A percentile compares a stretch with the other conserved stretches of the same genome.
Evolutionary conservation across 1,284 basidiomycete species (phyloP).

Genomic region (Papiliotrema flavescens): DNA sequence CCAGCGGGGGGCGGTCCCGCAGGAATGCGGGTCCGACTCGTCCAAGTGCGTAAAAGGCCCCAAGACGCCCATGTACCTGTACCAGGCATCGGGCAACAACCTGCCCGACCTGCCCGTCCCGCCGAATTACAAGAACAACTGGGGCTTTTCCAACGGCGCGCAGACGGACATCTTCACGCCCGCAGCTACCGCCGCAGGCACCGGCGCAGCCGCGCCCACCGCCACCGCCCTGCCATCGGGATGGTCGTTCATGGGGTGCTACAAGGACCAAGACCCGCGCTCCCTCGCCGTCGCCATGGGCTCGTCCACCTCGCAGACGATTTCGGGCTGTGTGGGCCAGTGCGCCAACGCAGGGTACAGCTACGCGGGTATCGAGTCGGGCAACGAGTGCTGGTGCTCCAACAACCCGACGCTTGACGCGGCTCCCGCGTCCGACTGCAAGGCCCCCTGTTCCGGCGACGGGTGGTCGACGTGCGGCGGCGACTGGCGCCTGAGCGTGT

Average conservation of each 20-base stretch:
- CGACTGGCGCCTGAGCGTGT: constrained; percentile 4
- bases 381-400: constrained; percentile 27
- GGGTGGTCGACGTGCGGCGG: background rate
- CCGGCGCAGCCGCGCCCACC: constrained; percentile 7
- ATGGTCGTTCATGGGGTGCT: constrained; percentile 4
- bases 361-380: constrained; percentile 22
- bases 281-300: background rate
- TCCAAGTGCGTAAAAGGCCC: constrained; percentile 35
- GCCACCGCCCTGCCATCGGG: constrained; percentile 16
- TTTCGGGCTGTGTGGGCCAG: constrained; percentile 11
- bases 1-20: constrained; percentile 48
- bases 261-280: constrained; percentile 1
- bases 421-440: background rate
- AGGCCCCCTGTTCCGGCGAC: background rate
- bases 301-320: background rate
- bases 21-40: constrained; percentile 31
- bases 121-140: constrained; percentile 25
- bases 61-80: constrained; percentile 30
- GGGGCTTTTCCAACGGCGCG: constrained; percentile 31
- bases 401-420: background rate
- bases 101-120: constrained; percentile 49
- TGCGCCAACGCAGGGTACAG: constrained; percentile 12
- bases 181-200: constrained; percentile 9
- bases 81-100: constrained; percentile 51
- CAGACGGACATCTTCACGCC: constrained; percentile 31